Evolutionary conservation across 73 alveolate genomes (phyloP).

Genomic region (Effrenium voratum): DNA sequence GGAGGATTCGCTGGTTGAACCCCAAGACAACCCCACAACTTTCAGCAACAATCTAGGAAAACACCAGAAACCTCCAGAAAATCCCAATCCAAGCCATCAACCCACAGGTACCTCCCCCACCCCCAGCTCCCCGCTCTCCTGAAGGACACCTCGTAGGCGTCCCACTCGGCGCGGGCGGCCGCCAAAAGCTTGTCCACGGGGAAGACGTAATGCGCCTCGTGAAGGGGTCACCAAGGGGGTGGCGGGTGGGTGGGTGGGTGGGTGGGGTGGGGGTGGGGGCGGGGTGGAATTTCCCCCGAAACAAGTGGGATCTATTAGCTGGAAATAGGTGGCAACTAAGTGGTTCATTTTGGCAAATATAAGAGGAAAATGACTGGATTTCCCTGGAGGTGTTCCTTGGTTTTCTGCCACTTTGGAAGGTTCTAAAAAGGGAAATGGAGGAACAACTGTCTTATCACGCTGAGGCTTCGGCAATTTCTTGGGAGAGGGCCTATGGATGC

Average conservation of each 20-base stretch:
- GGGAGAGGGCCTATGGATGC: no score
- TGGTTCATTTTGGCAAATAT: no score
- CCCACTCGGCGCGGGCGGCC: conserved; percentile 59
- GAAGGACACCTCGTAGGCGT: conserved; percentile 45
- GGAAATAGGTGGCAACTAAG: no score
- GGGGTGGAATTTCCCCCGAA: no score
- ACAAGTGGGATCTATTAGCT: no score
- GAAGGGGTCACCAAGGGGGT: not conserved
- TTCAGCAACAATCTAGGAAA: not conserved
- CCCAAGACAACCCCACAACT: not conserved
- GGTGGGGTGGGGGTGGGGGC: no score
- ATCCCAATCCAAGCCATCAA: not conserved
- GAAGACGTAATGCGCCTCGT: conserved; percentile 41
- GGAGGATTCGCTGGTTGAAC: not conserved
- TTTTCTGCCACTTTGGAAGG: no score
- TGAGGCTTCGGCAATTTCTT: no score
- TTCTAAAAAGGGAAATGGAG: no score
- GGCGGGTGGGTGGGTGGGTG: not conserved
- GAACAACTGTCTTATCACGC: no score
- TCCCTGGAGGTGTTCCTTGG: no score
- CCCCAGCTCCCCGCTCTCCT: not conserved
- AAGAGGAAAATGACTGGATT: no score
- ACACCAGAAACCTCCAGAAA: not conserved
- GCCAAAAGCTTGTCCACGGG: conserved; percentile 43
- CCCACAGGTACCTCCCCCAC: not conserved